Base-by-base conservation (phyloP, 495 filamentous ascomycete genomes). In the Penicillium cosmopolitanum region DNA sequence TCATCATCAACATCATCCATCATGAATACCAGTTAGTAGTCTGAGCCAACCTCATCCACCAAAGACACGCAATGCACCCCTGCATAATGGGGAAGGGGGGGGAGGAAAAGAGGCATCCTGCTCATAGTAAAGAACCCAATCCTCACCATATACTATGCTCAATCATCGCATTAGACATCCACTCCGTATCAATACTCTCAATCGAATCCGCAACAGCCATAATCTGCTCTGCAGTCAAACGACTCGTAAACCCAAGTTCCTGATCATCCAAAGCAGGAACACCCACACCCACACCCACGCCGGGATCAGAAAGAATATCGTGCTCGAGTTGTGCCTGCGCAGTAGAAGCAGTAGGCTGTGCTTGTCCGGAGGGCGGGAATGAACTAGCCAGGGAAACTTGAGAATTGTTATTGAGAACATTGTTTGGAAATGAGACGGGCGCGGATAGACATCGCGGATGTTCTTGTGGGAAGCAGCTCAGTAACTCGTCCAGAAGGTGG, bases 151-250 rank as follows among this genome's bases (percentile, higher is more conserved):
- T 75, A 44, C 66, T 57, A 66, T 77, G 70, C 46, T 77, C 71
- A 25, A 68, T 66, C 60, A 77, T 68, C 7, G 74, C 71, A 53
- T 77, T 73, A 8, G 72, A 73, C 44, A 77, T 68, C 74, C 73
- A 77, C 44, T 75, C 72, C 19, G 72, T 73, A 55, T 77, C 74
- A 52, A 68, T 67, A 18, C 62, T 72, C 23, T 74, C 74, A 58
- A 77, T 77, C 19, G 71, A 75, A 51, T 77, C 69, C 0, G 74
- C 72, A 42, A 77, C 69, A 9, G 74, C 74, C 71, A 75, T 72
- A 6, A 77, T 73, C 48, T 74, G 70, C 9, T 68, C 71, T 25
- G 74, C 68, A 28, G 69, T 75, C 21, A 75, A 50, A 15, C 68
- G 69, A 34, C 50, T 61, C 1, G 51, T 62, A 16, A 72, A 57